A percentile compares a stretch with the other conserved stretches of the same genome.
Conservation (phyloP, 2,329 filamentous ascomycete species). For the Gaeumannomyces sp. region DNA sequence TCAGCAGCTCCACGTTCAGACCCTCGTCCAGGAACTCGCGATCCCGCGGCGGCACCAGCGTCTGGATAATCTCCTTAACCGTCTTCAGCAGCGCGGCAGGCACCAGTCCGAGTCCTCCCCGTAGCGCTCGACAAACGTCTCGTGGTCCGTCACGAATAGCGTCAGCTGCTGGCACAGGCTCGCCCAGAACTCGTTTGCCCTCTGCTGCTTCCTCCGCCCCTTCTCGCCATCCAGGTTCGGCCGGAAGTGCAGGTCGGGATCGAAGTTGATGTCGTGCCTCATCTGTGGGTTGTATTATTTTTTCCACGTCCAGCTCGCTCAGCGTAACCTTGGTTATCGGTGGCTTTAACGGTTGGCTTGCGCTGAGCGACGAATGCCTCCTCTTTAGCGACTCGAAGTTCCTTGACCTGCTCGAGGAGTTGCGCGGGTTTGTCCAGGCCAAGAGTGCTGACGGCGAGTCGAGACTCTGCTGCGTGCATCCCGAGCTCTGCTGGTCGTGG, state of each 20-base stretch:
- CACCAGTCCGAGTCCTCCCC: slow-evolving; percentile 51
- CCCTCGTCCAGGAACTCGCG: slow-evolving; percentile 75
- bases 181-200: slow-evolving; percentile 77
- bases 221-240: slow-evolving; percentile 86
- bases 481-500: too few species aligned
- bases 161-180: slow-evolving; percentile 51
- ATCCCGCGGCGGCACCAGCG: slow-evolving; percentile 79
- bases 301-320: slow-evolving; percentile 81
- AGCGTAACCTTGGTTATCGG: slow-evolving; percentile 82
- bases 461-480: too few species aligned
- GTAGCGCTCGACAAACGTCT: slow-evolving; percentile 42
- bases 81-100: slow-evolving; percentile 73
- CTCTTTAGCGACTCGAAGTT: slow-evolving; percentile 23
- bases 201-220: slow-evolving; percentile 70
- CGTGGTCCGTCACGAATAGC: slow-evolving; percentile 44
- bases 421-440: slow-evolving; percentile 25
- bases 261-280: slow-evolving; percentile 92
- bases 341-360: too few species aligned
- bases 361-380: slow-evolving; percentile 33
- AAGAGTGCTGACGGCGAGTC: background rate
- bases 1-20: slow-evolving; percentile 77
- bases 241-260: slow-evolving; percentile 85
- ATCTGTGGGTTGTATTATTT: slow-evolving; percentile 76
- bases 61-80: slow-evolving; percentile 81
- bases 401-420: slow-evolving; percentile 28